Evolutionary conservation across 2,329 filamentous ascomycete species (phyloP).

Genomic region (Arthrobotrys iridis): DNA sequence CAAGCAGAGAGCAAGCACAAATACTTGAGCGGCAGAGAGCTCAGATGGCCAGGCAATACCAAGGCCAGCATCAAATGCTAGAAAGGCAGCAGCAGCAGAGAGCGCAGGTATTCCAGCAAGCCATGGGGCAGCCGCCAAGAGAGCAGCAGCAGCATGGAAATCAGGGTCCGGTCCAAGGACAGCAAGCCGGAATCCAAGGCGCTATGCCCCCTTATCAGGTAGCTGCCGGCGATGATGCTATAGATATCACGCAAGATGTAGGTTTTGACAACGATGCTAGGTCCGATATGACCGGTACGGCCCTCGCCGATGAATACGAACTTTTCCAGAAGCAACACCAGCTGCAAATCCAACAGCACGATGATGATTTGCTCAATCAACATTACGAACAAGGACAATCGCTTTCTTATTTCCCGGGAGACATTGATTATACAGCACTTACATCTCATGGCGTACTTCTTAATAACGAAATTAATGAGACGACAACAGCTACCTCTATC

Average conservation of each 20-base stretch:
- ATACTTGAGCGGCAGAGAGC: constrained; percentile 56
- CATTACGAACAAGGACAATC: constrained; percentile 57
- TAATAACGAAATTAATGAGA: constrained; percentile 39
- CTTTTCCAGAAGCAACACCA: constrained; percentile 57
- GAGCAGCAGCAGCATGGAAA: constrained; percentile 43
- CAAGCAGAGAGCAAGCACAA: constrained; percentile 54
- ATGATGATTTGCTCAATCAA: constrained; percentile 58
- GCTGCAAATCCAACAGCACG: constrained; percentile 56
- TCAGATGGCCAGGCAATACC: constrained; percentile 48
- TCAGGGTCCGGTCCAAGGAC: constrained; percentile 53
- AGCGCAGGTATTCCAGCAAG: constrained; percentile 44
- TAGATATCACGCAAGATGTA: constrained; percentile 54
- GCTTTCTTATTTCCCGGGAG: constrained; percentile 34
- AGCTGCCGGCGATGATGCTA: constrained; percentile 54
- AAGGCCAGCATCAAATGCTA: constrained; percentile 46
- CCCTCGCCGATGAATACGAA: constrained; percentile 56
- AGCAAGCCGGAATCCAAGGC: constrained; percentile 51
- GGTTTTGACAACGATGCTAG: constrained; percentile 55
- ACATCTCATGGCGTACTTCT: neutral
- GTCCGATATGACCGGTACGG: constrained; percentile 53
- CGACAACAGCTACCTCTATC: constrained; percentile 8
- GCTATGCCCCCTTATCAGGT: constrained; percentile 53
- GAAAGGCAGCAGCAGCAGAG: constrained; percentile 51
- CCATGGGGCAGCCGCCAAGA: constrained; percentile 33
- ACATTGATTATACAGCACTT: constrained; percentile 17